phyloP scores from a whole-genome alignment of 1,284 basidiomycete species.

The Megacollybia platyphylla region DNA sequence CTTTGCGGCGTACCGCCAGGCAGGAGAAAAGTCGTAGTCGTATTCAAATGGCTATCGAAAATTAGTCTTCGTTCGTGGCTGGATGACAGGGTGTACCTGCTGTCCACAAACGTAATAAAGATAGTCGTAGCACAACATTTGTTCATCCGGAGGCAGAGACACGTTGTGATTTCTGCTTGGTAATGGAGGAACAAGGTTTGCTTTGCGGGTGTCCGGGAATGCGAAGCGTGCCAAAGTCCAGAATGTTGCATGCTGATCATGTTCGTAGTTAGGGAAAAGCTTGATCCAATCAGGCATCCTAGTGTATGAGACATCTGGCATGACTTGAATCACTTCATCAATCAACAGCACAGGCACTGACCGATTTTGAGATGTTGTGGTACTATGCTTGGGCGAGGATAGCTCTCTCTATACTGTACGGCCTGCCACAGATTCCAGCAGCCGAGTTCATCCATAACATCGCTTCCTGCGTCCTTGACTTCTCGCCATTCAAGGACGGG shows the following conservation, averaged over 20 bases:
- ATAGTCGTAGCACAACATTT: conserved; percentile 41
- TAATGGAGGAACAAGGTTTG: conserved; percentile 17
- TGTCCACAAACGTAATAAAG: conserved; percentile 31
- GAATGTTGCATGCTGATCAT: conserved; percentile 30
- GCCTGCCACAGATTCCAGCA: conserved; percentile 59
- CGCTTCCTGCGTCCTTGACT: conserved; percentile 29
- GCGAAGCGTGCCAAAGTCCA: conserved; percentile 31
- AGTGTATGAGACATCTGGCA: conserved; percentile 37
- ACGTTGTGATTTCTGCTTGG: conserved; percentile 21
- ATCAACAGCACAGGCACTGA: conserved; percentile 13
- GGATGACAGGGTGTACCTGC: conserved; percentile 8
- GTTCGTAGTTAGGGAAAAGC: conserved; percentile 19
- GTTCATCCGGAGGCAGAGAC: conserved; percentile 32
- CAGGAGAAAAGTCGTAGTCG: conserved; percentile 31
- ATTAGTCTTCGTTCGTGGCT: neutral
- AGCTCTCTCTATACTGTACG: conserved; percentile 28
- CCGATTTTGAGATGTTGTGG: conserved; percentile 37
- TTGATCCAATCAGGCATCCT: conserved; percentile 28
- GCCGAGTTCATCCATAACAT: conserved; percentile 42
- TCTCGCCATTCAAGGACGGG: conserved; percentile 45
- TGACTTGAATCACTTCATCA: neutral
- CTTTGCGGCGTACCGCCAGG: conserved; percentile 33
- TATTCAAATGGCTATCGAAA: conserved; percentile 24
- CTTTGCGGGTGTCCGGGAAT: conserved; percentile 25
- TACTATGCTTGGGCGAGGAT: conserved; percentile 31